phyloP scores from a whole-genome alignment of 768 basidiomycete species.

The Leccinum disarticulatum region DNA sequence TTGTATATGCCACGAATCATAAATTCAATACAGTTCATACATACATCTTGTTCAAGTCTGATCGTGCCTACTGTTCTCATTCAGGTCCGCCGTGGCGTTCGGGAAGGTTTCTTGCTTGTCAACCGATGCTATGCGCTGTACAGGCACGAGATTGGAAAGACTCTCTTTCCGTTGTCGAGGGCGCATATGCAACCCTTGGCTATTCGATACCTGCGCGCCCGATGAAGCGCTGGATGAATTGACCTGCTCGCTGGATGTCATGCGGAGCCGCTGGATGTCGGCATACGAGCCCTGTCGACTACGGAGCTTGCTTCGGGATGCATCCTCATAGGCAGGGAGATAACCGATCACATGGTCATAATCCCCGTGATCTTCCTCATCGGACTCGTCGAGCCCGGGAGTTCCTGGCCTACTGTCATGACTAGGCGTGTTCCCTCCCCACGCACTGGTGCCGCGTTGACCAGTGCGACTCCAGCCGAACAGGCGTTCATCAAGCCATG shows the following conservation, averaged over 20 bases:
- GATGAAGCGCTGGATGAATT: conserved; percentile 13
- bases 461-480: conserved; percentile 90
- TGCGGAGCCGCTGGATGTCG: conserved; percentile 71
- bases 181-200: conserved; percentile 46
- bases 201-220: conserved; percentile 27
- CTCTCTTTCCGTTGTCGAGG: conserved; percentile 60
- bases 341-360: conserved; percentile 85
- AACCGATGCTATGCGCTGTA: conserved; percentile 60
- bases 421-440: conserved; percentile 59
- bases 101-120: conserved; percentile 58
- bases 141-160: conserved; percentile 62
- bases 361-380: conserved; percentile 87
- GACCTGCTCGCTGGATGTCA: conserved; percentile 25
- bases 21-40: conserved; percentile 19
- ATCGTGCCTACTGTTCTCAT: conserved; percentile 46
- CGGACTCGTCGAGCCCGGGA: conserved; percentile 77
- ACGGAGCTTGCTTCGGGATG: conserved; percentile 43
- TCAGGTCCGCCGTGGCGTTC: conserved; percentile 65
- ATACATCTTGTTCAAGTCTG: conserved; percentile 21
- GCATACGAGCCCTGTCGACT: conserved; percentile 77
- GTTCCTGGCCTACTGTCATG: conserved; percentile 67
- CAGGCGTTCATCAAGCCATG: conserved; percentile 91
- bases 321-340: conserved; percentile 52
- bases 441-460: conserved; percentile 80
- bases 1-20: conserved; percentile 31